These are phyloP conservation scores for Pseudopediastrum boryanum DNA, from an alignment of 139 green algal genomes.

Conservation along the genomic window DNA sequence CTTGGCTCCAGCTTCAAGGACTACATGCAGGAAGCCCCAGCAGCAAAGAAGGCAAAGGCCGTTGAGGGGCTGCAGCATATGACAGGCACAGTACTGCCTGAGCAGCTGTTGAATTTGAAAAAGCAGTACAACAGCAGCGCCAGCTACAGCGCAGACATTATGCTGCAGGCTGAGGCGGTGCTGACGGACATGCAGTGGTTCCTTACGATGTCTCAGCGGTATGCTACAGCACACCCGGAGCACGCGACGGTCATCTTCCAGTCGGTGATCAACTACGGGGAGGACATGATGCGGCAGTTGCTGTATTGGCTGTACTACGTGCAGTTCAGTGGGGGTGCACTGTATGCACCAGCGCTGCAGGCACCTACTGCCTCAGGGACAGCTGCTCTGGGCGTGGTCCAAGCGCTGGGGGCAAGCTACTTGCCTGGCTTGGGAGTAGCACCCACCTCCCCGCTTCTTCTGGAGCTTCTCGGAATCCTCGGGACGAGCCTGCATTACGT, in stretches of 20 bases:
- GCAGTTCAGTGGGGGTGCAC: constrained; percentile 36
- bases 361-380: background rate
- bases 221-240: background rate
- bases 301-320: constrained; percentile 37
- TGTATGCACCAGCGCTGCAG: background rate
- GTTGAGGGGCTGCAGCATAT: background rate
- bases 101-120: background rate
- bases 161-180: constrained; percentile 31
- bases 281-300: constrained; percentile 13
- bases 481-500: background rate
- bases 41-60: background rate
- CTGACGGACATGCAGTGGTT: constrained; percentile 38
- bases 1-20: constrained; percentile 2
- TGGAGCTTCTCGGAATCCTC: constrained; percentile 29
- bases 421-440: constrained; percentile 2
- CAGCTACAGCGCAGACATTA: constrained; percentile 19
- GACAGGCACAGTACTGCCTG: background rate
- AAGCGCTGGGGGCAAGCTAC: constrained; percentile 5
- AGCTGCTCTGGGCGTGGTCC: background rate
- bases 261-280: constrained; percentile 2
- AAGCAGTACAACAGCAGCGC: constrained; percentile 25
- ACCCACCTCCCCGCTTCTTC: constrained; percentile 3
- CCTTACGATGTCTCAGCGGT: background rate
- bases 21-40: constrained; percentile 12
- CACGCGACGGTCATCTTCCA: constrained; percentile 10